Conservation (phyloP, 1,284 basidiomycete species). For the Tilletia indica region DNA sequence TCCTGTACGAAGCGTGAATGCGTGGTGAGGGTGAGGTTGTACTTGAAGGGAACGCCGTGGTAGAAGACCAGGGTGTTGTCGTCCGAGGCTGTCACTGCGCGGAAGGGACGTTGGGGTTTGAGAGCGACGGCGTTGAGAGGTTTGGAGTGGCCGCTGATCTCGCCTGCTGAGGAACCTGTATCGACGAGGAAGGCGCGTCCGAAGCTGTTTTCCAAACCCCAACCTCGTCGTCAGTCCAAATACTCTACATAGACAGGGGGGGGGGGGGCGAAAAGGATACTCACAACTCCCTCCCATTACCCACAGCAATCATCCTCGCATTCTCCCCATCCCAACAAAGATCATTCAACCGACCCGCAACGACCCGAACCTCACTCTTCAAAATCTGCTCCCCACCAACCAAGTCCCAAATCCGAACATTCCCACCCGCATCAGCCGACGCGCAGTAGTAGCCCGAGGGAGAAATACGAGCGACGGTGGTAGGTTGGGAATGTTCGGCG, state of each 20-base stretch:
- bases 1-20: conserved; percentile 95
- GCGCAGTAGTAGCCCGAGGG: conserved; percentile 95
- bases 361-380: conserved; percentile 69
- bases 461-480: conserved; percentile 85
- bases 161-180: conserved; percentile 82
- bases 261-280: not conserved
- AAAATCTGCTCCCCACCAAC: conserved; percentile 80
- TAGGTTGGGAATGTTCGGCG: conserved; percentile 76
- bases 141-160: conserved; percentile 89
- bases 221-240: too few species aligned
- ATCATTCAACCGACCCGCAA: conserved; percentile 84
- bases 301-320: conserved; percentile 92
- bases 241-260: too few species aligned
- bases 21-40: conserved; percentile 59
- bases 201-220: conserved; percentile 22
- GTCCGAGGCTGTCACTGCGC: conserved; percentile 67
- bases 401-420: conserved; percentile 79
- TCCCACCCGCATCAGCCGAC: conserved; percentile 59
- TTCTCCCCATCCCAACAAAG: conserved; percentile 89
- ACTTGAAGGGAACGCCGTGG: conserved; percentile 68
- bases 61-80: conserved; percentile 79
- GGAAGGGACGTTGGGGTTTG: conserved; percentile 81
- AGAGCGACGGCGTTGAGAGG: conserved; percentile 90
- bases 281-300: conserved; percentile 81
- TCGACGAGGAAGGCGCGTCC: conserved; percentile 57